A percentile compares a stretch with the other conserved stretches of the same genome.
These are phyloP conservation scores for Ophiocordyceps polyrhachis-furcata DNA, from an alignment of 2,329 filamentous ascomycete species.

Conservation along the genomic window DNA sequence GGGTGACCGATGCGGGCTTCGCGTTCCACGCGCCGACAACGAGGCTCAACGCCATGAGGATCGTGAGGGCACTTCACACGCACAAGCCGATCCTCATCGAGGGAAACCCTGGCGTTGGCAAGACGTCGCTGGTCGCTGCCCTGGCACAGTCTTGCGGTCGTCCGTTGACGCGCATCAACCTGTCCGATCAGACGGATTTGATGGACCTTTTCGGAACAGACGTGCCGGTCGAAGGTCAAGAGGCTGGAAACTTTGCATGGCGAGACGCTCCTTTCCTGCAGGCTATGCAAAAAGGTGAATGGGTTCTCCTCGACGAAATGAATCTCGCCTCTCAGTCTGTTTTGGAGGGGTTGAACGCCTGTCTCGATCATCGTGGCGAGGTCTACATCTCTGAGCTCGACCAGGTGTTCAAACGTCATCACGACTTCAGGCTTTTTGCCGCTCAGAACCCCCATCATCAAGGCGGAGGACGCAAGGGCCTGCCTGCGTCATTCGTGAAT, in stretches of 20 bases:
- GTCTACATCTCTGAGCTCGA: constrained; percentile 92
- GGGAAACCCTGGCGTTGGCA: constrained; percentile 94
- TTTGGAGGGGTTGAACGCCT: constrained; percentile 87
- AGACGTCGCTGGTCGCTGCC: constrained; percentile 81
- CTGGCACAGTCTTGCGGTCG: constrained; percentile 64
- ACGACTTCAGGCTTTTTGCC: constrained; percentile 83
- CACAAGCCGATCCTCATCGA: constrained; percentile 85
- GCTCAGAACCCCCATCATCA: constrained; percentile 97
- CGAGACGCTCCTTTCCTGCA: constrained; percentile 86
- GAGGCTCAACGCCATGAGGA: constrained; percentile 72
- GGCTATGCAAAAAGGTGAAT: constrained; percentile 91
- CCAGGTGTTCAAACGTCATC: constrained; percentile 79
- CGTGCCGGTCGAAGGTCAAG: constrained; percentile 82
- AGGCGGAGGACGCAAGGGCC: constrained; percentile 82
- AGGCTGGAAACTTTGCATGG: constrained; percentile 85
- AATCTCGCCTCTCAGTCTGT: constrained; percentile 95
- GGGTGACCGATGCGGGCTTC: constrained; percentile 14
- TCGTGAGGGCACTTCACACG: constrained; percentile 75
- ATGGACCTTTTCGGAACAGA: constrained; percentile 97
- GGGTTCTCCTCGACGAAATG: constrained; percentile 97
- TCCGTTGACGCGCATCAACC: constrained; percentile 79
- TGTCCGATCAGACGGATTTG: constrained; percentile 93
- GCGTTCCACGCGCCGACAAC: constrained; percentile 84
- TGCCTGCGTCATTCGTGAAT: constrained; percentile 93
- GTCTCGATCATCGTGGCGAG: constrained; percentile 87